Conservation (phyloP, 345 rosid species). For the Alliaria petiolata region DNA sequence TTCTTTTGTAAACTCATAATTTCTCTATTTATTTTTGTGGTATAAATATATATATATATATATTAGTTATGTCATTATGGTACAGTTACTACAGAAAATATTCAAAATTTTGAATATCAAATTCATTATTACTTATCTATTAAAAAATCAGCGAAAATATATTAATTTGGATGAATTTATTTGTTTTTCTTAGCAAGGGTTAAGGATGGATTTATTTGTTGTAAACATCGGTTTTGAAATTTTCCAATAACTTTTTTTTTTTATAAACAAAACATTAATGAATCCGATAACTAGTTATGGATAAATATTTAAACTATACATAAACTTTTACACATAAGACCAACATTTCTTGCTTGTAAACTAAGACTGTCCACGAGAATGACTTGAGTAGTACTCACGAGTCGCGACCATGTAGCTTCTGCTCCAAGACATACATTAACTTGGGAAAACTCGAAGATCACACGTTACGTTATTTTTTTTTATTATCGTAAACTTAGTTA, state of each 20-base stretch:
- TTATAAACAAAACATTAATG: too few species aligned
- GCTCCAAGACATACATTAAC: slow-evolving; percentile 14
- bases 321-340: not conserved
- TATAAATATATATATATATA: not conserved
- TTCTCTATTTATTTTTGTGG: not conserved
- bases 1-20: not conserved
- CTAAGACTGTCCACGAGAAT: slow-evolving; percentile 20
- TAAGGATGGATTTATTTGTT: not conserved
- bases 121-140: too few species aligned
- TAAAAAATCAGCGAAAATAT: too few species aligned
- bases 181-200: too few species aligned
- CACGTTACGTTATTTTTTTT: slow-evolving; percentile 2
- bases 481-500: slow-evolving; percentile 15
- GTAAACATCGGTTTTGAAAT: not conserved
- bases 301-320: not conserved
- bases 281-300: not conserved
- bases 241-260: not conserved
- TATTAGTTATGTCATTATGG: not conserved
- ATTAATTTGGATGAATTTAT: too few species aligned
- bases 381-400: slow-evolving; percentile 32
- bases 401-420: slow-evolving; percentile 26
- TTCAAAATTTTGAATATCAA: not conserved
- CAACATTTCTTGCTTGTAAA: slow-evolving; percentile 30
- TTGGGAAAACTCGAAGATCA: slow-evolving; percentile 19
- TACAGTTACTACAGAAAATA: not conserved